Conservation (phyloP, 192 early-diverging fungal species). For the Linnemannia hyalina region DNA sequence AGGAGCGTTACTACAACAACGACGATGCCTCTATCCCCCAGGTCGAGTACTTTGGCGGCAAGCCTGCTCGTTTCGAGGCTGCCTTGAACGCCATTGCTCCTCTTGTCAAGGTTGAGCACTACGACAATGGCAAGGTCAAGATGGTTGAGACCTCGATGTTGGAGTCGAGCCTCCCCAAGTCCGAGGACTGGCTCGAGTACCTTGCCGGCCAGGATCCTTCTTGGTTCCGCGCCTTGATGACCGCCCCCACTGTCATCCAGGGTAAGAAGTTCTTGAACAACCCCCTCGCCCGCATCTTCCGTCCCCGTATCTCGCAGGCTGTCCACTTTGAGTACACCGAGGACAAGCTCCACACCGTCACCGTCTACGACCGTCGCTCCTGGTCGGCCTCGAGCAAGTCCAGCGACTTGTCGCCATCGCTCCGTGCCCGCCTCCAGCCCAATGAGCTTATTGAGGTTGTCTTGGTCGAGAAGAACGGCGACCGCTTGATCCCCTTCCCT, state of each 20-base stretch:
- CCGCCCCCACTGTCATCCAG: conserved; percentile 82
- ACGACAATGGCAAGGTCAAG: conserved; percentile 62
- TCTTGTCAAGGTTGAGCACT: conserved; percentile 59
- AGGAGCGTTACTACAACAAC: conserved; percentile 77
- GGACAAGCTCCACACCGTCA: conserved; percentile 59
- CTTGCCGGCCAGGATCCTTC: conserved; percentile 79
- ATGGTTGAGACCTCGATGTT: conserved; percentile 67
- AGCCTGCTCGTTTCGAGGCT: conserved; percentile 41
- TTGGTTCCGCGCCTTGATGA: conserved; percentile 91
- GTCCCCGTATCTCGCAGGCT: conserved; percentile 71
- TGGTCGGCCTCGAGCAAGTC: conserved; percentile 68
- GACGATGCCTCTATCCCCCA: conserved; percentile 74
- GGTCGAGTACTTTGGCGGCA: conserved; percentile 83
- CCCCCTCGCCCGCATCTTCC: conserved; percentile 72
- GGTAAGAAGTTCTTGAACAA: conserved; percentile 77
- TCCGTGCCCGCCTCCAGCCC: conserved; percentile 63
- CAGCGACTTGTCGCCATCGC: conserved; percentile 60
- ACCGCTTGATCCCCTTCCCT: conserved; percentile 77
- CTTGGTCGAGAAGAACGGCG: conserved; percentile 76
- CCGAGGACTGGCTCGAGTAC: conserved; percentile 76
- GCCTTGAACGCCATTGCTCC: conserved; percentile 37
- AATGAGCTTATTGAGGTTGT: conserved; percentile 69
- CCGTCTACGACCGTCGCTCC: conserved; percentile 65
- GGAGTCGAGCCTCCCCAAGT: conserved; percentile 66
- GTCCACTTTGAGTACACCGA: conserved; percentile 59